Evolutionary conservation across 345 rosid genomes (phyloP), one percentile per base, ranked within the genome.

Genomic region (Anacardium occidentale): DNA sequence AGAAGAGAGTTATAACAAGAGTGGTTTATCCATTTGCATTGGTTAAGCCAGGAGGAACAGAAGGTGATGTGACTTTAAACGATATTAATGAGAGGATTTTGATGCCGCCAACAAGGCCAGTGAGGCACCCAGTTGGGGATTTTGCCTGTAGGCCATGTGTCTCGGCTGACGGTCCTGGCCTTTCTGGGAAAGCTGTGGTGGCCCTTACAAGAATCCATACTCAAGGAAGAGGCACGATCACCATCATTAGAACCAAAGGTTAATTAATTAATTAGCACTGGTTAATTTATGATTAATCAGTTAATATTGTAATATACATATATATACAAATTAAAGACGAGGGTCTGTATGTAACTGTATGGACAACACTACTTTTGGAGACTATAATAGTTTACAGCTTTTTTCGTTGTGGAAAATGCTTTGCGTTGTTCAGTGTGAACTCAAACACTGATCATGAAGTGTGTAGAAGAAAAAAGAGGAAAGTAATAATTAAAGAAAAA

Each of bases 241-340:
- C 99, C n/a, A 95, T 95, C 55, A 88, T 95, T 55, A 87, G 99
- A 84, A 95, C 99, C 76, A 95, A 78, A 83, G 97, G 92, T 67
- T 89, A 78, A 88, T 40, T 44, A 45, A 59, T 62, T 13, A 48
- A 45, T 45, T 1, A 34, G 5, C 37, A 34, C 3, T 34, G 37
- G 37, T 34, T 34, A 34, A 34, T 34, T 34, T 34, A 37, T 37
- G 9, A 37, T 37, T 47, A 47, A 11, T 47, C 17, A 47, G 51
- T 47, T 14, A 8, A 47, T 47, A 9, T 37, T 37, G 42, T 37
- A 37, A 37, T 37, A 9, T 37, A 37, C 7, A 9, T 37, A 7
- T 37, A 37, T 37, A 37, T 37, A 37, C 42, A 37, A 37, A 9
- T 37, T 37, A 37, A 37, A 37, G 42, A 37, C 5, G 42, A 37